A percentile compares a stretch with the other conserved stretches of the same genome.
phyloP scores from a whole-genome alignment of 2,329 filamentous ascomycete genomes.

The Ophiostoma montium region DNA sequence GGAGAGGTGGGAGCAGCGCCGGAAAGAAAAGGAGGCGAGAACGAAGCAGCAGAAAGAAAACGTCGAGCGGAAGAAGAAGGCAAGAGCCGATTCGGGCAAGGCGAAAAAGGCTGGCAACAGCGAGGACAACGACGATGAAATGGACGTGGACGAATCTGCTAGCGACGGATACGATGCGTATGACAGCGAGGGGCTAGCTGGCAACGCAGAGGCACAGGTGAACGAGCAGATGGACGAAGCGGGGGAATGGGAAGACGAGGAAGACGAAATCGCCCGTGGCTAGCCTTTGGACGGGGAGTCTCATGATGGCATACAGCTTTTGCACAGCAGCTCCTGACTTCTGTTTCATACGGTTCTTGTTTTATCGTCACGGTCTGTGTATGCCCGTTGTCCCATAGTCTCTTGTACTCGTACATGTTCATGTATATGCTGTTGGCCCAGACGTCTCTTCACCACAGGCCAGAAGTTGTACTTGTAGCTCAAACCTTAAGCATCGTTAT shows the following conservation, averaged over 20 bases:
- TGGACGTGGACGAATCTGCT: slow-evolving; percentile 24
- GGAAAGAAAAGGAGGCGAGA: slow-evolving; percentile 68
- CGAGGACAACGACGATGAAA: slow-evolving; percentile 25
- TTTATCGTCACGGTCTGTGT: too few relatives aligned
- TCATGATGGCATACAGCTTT: not conserved
- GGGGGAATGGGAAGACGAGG: slow-evolving; percentile 38
- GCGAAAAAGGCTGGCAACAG: slow-evolving; percentile 26
- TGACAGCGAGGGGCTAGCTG: slow-evolving; percentile 36
- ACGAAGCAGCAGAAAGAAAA: slow-evolving; percentile 79
- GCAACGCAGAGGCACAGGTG: slow-evolving; percentile 33
- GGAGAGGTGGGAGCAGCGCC: slow-evolving; percentile 63
- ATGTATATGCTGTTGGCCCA: too few relatives aligned
- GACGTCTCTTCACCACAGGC: too few relatives aligned
- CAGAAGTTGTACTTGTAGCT: too few relatives aligned
- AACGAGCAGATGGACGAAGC: slow-evolving; percentile 36
- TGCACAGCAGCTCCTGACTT: too few relatives aligned
- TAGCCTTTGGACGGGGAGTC: not conserved
- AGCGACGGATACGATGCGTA: slow-evolving; percentile 34
- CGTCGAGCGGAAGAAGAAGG: slow-evolving; percentile 73
- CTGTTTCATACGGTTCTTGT: too few relatives aligned
- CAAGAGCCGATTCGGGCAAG: slow-evolving; percentile 12
- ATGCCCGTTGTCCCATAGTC: too few relatives aligned
- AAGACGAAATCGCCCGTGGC: slow-evolving; percentile 18
- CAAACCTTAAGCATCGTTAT: too few relatives aligned
- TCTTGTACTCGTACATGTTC: too few relatives aligned